Conservation (phyloP, 2,329 filamentous ascomycete species). For the Xylaria sp. region DNA sequence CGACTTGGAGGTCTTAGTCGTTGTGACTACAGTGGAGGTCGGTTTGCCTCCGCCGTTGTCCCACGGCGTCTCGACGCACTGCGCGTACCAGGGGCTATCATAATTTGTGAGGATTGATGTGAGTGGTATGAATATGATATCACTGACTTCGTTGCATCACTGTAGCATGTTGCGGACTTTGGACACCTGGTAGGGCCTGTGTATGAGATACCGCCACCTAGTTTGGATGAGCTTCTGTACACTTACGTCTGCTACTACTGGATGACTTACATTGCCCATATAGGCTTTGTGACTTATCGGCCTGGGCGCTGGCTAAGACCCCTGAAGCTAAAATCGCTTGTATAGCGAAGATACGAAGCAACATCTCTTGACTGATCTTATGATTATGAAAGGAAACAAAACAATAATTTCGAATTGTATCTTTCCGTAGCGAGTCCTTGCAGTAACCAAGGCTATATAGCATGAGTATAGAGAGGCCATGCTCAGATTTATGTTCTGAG, state of each 20-base stretch:
- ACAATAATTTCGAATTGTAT: not conserved
- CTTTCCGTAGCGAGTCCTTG: not conserved
- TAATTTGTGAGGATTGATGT: not conserved
- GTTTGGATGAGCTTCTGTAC: constrained; percentile 1
- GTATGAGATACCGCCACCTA: constrained; percentile 30
- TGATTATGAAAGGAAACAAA: too few species aligned
- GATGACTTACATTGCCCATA: constrained; percentile 31
- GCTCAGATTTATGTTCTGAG: constrained; percentile 8
- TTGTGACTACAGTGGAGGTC: constrained; percentile 17
- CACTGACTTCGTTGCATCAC: constrained; percentile 29
- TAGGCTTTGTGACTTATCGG: constrained; percentile 27
- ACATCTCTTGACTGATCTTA: constrained; percentile 6
- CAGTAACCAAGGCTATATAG: not conserved
- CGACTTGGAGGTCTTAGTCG: constrained; percentile 14
- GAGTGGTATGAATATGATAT: not conserved
- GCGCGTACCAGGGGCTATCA: constrained; percentile 28
- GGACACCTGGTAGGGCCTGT: constrained; percentile 26
- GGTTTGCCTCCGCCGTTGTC: constrained; percentile 19
- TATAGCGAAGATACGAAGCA: constrained; percentile 15
- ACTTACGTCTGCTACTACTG: not conserved
- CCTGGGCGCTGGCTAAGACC: not conserved
- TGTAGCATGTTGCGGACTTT: constrained; percentile 28
- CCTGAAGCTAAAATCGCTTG: constrained; percentile 8
- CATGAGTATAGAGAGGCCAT: not conserved
- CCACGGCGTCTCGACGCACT: constrained; percentile 33